Evolutionary conservation across 1,284 basidiomycete species (phyloP).

Genomic region (Cutaneotrichosporon mucoides): DNA sequence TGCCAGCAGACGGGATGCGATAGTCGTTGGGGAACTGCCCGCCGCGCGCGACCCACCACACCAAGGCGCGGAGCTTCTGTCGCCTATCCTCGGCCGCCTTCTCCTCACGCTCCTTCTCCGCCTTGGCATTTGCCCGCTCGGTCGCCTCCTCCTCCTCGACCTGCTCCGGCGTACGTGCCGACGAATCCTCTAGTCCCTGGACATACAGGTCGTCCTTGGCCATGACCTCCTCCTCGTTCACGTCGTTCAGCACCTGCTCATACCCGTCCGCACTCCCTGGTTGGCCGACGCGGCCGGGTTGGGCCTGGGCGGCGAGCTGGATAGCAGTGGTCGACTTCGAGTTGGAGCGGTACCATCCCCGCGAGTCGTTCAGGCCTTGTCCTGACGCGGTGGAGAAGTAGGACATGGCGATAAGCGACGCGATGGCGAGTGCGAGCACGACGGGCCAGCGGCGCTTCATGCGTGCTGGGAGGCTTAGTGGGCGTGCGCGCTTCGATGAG

Average conservation of each 20-base stretch:
- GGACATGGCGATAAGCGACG: neutral
- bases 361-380: too few species aligned
- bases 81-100: constrained; percentile 11
- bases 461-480: neutral
- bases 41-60: constrained; percentile 42
- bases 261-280: neutral
- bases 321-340: neutral
- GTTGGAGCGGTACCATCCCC: too few species aligned
- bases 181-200: constrained; percentile 7
- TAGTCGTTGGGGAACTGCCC: constrained; percentile 33
- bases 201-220: constrained; percentile 40
- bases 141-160: constrained; percentile 9
- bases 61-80: constrained; percentile 30
- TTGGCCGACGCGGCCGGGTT: neutral
- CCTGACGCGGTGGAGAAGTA: neutral
- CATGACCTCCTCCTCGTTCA: constrained; percentile 36
- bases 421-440: neutral
- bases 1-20: constrained; percentile 23
- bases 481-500: neutral
- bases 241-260: constrained; percentile 4
- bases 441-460: neutral
- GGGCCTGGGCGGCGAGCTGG: neutral
- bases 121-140: constrained; percentile 26
- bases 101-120: constrained; percentile 23
- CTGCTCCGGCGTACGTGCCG: constrained; percentile 29